Evolutionary conservation across 2,329 filamentous ascomycete genomes (phyloP).

Genomic region (Purpureocillium lavendulum): DNA sequence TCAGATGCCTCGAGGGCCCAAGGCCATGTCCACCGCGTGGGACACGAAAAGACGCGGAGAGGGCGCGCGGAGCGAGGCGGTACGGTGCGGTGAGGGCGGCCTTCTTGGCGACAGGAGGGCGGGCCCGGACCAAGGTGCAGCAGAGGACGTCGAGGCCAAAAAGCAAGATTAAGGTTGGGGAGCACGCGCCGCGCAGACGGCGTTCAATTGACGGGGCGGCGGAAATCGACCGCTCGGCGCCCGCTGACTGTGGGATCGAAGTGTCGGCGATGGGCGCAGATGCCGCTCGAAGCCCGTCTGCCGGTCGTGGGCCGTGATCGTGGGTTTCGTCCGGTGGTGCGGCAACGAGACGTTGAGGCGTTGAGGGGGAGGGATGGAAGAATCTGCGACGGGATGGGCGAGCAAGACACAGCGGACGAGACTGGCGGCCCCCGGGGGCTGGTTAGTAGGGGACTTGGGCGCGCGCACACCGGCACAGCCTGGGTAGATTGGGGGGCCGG

Average conservation of each 20-base stretch:
- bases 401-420: neutral
- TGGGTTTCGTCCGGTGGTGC: too few species aligned
- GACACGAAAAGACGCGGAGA: too few species aligned
- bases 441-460: too few species aligned
- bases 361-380: neutral
- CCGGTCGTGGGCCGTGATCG: neutral
- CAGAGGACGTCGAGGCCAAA: neutral
- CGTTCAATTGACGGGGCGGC: neutral
- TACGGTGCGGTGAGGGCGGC: too few species aligned
- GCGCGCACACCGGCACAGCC: too few species aligned
- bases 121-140: too few species aligned
- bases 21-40: too few species aligned
- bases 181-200: slow-evolving; percentile 1
- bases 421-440: too few species aligned
- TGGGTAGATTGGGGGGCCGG: too few species aligned
- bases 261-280: neutral
- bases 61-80: too few species aligned
- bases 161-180: slow-evolving; percentile 1
- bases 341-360: neutral
- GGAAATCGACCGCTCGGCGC: neutral
- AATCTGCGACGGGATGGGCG: neutral
- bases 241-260: neutral
- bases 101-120: too few species aligned
- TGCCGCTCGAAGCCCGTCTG: neutral
- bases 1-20: too few species aligned